These are phyloP conservation scores for Strobilomyces echinocephalus DNA, from an alignment of 768 basidiomycete genomes.

Conservation along the genomic window DNA sequence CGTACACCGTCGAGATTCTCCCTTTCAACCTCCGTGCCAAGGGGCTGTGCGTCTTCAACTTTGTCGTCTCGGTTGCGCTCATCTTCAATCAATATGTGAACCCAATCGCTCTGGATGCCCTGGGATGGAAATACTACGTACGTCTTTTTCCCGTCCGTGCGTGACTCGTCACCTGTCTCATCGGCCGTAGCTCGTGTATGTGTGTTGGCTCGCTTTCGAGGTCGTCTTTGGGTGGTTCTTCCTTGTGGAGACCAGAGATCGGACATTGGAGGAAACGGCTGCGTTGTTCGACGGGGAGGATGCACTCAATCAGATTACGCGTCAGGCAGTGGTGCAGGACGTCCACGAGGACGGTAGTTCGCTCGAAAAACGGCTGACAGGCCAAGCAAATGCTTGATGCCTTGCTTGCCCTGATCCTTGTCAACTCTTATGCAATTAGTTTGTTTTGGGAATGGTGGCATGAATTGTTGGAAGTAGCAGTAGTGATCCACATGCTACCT, in stretches of 20 bases:
- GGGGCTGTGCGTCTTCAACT: constrained; percentile 79
- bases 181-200: constrained; percentile 53
- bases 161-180: neutral
- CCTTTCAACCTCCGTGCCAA: constrained; percentile 81
- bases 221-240: constrained; percentile 61
- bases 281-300: constrained; percentile 73
- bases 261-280: constrained; percentile 78
- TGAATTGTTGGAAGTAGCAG: no score
- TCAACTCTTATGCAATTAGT: no score
- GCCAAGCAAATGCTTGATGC: neutral
- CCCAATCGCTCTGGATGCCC: constrained; percentile 62
- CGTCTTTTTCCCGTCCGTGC: constrained; percentile 11
- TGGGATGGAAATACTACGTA: constrained; percentile 77
- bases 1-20: constrained; percentile 86
- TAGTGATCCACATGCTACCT: no score
- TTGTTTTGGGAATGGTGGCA: no score
- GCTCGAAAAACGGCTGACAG: constrained; percentile 5
- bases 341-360: constrained; percentile 11
- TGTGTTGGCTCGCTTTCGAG: constrained; percentile 66
- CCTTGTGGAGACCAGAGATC: constrained; percentile 67
- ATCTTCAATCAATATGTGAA: constrained; percentile 91
- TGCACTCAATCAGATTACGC: constrained; percentile 36
- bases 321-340: constrained; percentile 20
- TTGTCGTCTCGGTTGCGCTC: constrained; percentile 69
- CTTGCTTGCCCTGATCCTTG: constrained; percentile 2